Conservation (phyloP, 1,284 basidiomycete genomes). For the Porogramme epimiltina region DNA sequence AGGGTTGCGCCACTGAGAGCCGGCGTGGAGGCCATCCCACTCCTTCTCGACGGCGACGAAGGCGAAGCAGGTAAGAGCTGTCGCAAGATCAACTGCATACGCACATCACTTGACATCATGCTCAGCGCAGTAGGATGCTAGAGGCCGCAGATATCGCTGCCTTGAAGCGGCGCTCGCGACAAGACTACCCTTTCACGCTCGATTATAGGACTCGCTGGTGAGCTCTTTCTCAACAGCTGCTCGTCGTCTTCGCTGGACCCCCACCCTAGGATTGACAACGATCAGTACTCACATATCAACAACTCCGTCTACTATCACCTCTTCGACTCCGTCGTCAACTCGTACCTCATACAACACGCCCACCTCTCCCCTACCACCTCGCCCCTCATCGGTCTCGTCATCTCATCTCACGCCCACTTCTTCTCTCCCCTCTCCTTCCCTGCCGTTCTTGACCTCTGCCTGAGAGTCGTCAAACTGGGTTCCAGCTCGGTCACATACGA, state of each 20-base stretch:
- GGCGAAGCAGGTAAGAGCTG: no score
- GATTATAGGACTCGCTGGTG: neutral
- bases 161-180: neutral
- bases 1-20: no score
- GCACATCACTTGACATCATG: no score
- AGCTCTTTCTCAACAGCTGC: neutral
- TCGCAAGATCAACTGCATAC: no score
- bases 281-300: slow-evolving; percentile 79
- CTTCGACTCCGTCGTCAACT: slow-evolving; percentile 77
- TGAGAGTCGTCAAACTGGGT: slow-evolving; percentile 65
- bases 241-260: neutral
- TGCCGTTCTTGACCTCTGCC: slow-evolving; percentile 62
- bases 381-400: slow-evolving; percentile 66
- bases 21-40: no score
- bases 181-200: neutral
- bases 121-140: neutral
- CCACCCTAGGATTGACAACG: slow-evolving; percentile 70
- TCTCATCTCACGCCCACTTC: slow-evolving; percentile 73
- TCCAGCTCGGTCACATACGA: slow-evolving; percentile 76
- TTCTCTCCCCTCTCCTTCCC: slow-evolving; percentile 73
- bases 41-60: no score
- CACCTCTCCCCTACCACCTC: slow-evolving; percentile 40
- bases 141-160: no score
- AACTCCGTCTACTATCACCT: slow-evolving; percentile 80
- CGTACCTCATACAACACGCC: slow-evolving; percentile 66